These are phyloP conservation scores for Baorangia bicolor DNA, from an alignment of 768 basidiomycete species.

Conservation along the genomic window DNA sequence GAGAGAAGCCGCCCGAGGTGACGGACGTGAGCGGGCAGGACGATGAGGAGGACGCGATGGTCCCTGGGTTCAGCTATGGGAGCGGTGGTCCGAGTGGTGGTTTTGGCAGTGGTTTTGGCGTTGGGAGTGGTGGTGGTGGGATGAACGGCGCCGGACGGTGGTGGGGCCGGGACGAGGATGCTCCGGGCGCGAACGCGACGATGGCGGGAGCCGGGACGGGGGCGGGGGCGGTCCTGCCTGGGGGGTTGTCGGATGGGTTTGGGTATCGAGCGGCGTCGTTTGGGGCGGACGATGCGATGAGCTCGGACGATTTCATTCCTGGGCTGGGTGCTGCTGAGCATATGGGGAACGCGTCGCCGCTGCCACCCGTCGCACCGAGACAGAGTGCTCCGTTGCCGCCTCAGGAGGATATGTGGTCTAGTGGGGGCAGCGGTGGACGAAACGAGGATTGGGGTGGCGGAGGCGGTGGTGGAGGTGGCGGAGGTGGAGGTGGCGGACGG, in stretches of 20 bases:
- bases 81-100: background rate
- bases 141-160: slow-evolving; percentile 27
- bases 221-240: slow-evolving; percentile 17
- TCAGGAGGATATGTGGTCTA: slow-evolving; percentile 53
- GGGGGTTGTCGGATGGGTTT: slow-evolving; percentile 18
- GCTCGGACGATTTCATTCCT: slow-evolving; percentile 62
- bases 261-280: slow-evolving; percentile 27
- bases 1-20: slow-evolving; percentile 80
- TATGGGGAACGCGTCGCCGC: slow-evolving; percentile 8
- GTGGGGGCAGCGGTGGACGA: slow-evolving; percentile 30
- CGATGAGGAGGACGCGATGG: slow-evolving; percentile 71
- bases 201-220: background rate
- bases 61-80: slow-evolving; percentile 67
- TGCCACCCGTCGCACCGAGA: slow-evolving; percentile 33
- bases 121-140: slow-evolving; percentile 28
- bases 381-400: slow-evolving; percentile 40
- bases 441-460: slow-evolving; percentile 40
- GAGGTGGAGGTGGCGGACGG: slow-evolving; percentile 14
- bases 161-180: slow-evolving; percentile 51
- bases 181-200: background rate
- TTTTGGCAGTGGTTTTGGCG: slow-evolving; percentile 13
- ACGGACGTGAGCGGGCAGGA: slow-evolving; percentile 58
- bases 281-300: slow-evolving; percentile 28
- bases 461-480: slow-evolving; percentile 35
- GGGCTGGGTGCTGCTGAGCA: slow-evolving; percentile 50